Percentiles rank a stretch among this genome's conserved stretches.
Evolutionary conservation across 371 early-diverging fungal genomes (phyloP).

Genomic region (Haplosporangium sp.): DNA sequence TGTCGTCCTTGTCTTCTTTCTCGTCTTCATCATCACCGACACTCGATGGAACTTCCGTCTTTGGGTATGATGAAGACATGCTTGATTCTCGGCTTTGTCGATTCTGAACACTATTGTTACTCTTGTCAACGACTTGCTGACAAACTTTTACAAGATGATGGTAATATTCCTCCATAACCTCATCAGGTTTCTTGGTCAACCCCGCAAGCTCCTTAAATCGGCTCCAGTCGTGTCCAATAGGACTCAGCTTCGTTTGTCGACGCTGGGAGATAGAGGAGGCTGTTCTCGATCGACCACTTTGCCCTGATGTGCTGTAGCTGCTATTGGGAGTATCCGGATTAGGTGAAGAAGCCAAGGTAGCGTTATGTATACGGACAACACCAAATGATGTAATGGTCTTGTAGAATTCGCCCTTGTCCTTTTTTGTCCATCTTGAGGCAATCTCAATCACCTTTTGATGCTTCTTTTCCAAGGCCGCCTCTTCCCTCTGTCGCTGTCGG

Average conservation of each 20-base stretch:
- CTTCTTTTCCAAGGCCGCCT: slow-evolving; percentile 60
- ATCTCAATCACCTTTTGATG: slow-evolving; percentile 60
- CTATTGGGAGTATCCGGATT: slow-evolving; percentile 23
- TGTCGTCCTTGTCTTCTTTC: slow-evolving; percentile 58
- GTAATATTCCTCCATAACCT: slow-evolving; percentile 74
- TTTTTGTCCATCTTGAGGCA: slow-evolving; percentile 75
- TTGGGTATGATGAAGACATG: slow-evolving; percentile 30
- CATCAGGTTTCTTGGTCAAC: slow-evolving; percentile 76
- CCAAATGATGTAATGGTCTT: slow-evolving; percentile 79
- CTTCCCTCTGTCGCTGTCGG: slow-evolving; percentile 62
- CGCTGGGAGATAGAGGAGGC: slow-evolving; percentile 28
- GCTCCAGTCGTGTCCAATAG: slow-evolving; percentile 64
- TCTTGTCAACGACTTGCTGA: slow-evolving; percentile 67
- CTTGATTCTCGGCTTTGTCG: slow-evolving; percentile 63
- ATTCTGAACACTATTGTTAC: slow-evolving; percentile 23
- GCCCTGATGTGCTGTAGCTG: neutral
- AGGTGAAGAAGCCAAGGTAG: neutral
- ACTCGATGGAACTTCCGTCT: slow-evolving; percentile 21
- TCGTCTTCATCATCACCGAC: slow-evolving; percentile 55
- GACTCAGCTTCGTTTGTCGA: slow-evolving; percentile 15
- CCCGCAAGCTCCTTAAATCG: slow-evolving; percentile 79
- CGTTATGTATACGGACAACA: slow-evolving; percentile 58
- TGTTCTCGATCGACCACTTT: slow-evolving; percentile 18
- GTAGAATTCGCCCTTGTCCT: slow-evolving; percentile 77
- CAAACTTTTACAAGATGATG: slow-evolving; percentile 67